These are phyloP conservation scores for Phycomyces blakesleeanus DNA, from an alignment of 192 early-diverging fungal species.

Conservation along the genomic window DNA sequence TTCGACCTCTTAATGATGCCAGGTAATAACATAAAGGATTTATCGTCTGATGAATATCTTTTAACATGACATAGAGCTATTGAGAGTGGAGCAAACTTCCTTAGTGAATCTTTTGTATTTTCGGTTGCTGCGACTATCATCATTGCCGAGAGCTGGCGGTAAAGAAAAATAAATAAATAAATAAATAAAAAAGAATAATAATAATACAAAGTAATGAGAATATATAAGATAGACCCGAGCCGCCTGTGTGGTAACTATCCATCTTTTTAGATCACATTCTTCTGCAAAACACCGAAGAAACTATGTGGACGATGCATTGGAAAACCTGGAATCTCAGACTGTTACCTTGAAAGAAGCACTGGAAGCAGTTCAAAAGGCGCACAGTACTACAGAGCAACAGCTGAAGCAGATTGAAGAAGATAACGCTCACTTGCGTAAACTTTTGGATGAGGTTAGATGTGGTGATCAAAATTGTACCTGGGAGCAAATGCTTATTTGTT, in stretches of 20 bases:
- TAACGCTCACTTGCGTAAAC: conserved; percentile 36
- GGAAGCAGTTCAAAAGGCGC: conserved; percentile 18
- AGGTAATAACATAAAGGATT: too few species aligned
- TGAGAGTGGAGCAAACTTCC: conserved; percentile 78
- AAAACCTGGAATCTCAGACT: conserved; percentile 46
- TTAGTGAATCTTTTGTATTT: conserved; percentile 76
- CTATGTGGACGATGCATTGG: conserved; percentile 50
- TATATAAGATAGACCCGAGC: neutral
- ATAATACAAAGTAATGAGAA: too few species aligned
- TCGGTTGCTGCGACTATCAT: conserved; percentile 69
- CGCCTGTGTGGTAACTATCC: neutral
- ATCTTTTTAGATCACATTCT: conserved; percentile 40
- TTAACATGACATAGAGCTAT: conserved; percentile 48
- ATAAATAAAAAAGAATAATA: neutral
- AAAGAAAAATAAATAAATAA: conserved; percentile 23
- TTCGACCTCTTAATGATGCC: conserved; percentile 74
- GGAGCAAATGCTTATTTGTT: neutral
- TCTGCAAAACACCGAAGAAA: conserved; percentile 46
- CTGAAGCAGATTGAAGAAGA: conserved; percentile 42
- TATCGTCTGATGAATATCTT: neutral
- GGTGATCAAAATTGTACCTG: neutral
- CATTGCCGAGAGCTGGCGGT: conserved; percentile 66
- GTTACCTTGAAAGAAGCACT: conserved; percentile 39
- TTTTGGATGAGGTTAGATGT: conserved; percentile 40
- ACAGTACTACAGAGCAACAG: conserved; percentile 21